Evolutionary conservation across 2,329 filamentous ascomycete genomes (phyloP).

Genomic region (Pyrenophora tritici-repentis): DNA sequence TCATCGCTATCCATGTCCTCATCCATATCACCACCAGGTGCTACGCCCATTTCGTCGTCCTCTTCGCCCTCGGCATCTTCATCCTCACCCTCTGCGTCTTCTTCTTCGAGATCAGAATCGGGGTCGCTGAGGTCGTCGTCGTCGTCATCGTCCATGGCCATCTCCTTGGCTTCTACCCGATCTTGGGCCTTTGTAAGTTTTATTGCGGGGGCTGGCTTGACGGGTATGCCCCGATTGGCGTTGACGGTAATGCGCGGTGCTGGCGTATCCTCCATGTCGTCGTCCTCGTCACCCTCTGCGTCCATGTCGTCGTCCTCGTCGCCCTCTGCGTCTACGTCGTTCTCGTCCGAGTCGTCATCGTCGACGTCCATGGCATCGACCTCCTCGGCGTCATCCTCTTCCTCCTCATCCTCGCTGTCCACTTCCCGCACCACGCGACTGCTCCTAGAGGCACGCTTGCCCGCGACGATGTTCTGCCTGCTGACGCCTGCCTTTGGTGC

Average conservation of each 20-base stretch:
- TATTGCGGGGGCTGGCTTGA: slow-evolving; percentile 46
- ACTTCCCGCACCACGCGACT: slow-evolving; percentile 48
- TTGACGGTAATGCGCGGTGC: slow-evolving; percentile 34
- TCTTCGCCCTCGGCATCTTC: slow-evolving; percentile 50
- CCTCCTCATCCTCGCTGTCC: slow-evolving; percentile 50
- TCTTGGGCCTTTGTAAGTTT: slow-evolving; percentile 43
- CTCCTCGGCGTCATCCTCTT: slow-evolving; percentile 47
- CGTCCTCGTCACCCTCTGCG: slow-evolving; percentile 47
- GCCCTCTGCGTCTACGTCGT: slow-evolving; percentile 39
- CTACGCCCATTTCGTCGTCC: slow-evolving; percentile 45
- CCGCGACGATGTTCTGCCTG: slow-evolving; percentile 44
- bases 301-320: slow-evolving; percentile 50
- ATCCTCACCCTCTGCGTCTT: slow-evolving; percentile 55
- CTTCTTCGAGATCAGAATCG: slow-evolving; percentile 49
- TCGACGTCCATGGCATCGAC: slow-evolving; percentile 50
- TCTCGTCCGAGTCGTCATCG: slow-evolving; percentile 46
- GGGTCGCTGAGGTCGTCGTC: slow-evolving; percentile 51
- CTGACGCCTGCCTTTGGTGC: slow-evolving; percentile 38
- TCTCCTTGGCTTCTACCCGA: slow-evolving; percentile 56
- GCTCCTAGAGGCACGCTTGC: slow-evolving; percentile 47
- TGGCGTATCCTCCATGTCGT: slow-evolving; percentile 44
- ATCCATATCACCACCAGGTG: slow-evolving; percentile 45
- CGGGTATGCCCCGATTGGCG: slow-evolving; percentile 26
- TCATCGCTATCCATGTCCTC: slow-evolving; percentile 57
- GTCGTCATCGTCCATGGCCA: slow-evolving; percentile 55